Conservation (phyloP, 768 basidiomycete species). For the Lactarius quietus region DNA sequence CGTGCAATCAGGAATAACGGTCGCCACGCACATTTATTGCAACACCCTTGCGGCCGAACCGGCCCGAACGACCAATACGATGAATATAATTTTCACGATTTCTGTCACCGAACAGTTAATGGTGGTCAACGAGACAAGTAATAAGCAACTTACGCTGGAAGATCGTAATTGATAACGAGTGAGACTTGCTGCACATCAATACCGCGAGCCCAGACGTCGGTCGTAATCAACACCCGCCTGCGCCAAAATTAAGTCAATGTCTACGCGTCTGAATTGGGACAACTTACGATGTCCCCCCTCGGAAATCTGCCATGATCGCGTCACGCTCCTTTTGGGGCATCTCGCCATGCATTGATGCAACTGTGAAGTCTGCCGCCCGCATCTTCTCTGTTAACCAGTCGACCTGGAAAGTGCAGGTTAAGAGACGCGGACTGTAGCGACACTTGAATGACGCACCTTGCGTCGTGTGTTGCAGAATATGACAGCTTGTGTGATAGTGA, state of each 20-base stretch:
- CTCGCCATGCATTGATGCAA: slow-evolving; percentile 94
- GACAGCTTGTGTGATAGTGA: slow-evolving; percentile 98
- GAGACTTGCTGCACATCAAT: slow-evolving; percentile 99
- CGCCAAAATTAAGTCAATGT: background rate
- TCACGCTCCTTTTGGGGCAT: slow-evolving; percentile 96
- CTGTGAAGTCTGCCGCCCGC: slow-evolving; percentile 98
- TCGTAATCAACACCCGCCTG: slow-evolving; percentile 92
- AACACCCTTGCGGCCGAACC: slow-evolving; percentile 98
- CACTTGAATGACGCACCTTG: slow-evolving; percentile 57
- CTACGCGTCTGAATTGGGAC: slow-evolving; percentile 13
- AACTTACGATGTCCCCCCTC: slow-evolving; percentile 83
- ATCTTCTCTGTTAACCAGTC: slow-evolving; percentile 99
- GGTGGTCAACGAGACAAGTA: slow-evolving; percentile 14
- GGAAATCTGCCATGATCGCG: slow-evolving; percentile 96
- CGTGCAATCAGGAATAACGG: background rate
- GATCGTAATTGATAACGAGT: slow-evolving; percentile 94
- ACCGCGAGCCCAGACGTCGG: slow-evolving; percentile 96
- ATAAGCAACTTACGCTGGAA: slow-evolving; percentile 70
- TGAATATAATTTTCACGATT: slow-evolving; percentile 99
- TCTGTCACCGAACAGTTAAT: slow-evolving; percentile 36
- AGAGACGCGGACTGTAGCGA: background rate
- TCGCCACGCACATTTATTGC: slow-evolving; percentile 84
- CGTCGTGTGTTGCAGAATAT: slow-evolving; percentile 98
- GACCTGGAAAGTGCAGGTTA: slow-evolving; percentile 47
- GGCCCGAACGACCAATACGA: slow-evolving; percentile 98